Base-by-base conservation (phyloP, 805 yeast genomes). In the Candida khao-thaluensis region DNA sequence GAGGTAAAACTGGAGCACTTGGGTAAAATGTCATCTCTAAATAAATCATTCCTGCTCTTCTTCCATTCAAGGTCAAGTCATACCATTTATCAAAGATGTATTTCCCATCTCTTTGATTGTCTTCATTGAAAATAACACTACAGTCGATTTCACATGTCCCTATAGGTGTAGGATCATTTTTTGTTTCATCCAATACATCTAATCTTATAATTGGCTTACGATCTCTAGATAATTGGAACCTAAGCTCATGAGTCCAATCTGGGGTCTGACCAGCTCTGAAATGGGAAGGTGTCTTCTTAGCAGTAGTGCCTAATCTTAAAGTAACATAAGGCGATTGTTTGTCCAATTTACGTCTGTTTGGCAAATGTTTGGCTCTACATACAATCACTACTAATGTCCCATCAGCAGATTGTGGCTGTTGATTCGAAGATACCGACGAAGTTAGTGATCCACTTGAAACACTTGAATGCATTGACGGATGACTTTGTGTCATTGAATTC, bases 241-340 rank as follows among this genome's bases (percentile, higher is more conserved):
- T 66, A 41, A 84, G 69, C 47, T 85, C 88, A 44, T 80, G 80
- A 43, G 86, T 81, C 87, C 97, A 93, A 15, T 71, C 76, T 1
- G 99, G 99, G 4, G 86, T 84, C 57, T 93, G 99, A 2, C 99
- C 99, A 1, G 96, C 99, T 49, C 98, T 67, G 37, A 77, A 74
- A 43, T 85, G 80, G 0, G 87, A 74, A 24, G 79, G 81, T 1
- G 97, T 87, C 53, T 83, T 79, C 47, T 85, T 81, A 7, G 95
- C 91, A 51, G 77, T 76, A 43, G 86, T 87, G 20, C 90, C 91
- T 4, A 93, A 71, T 41, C 98, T 69, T 9, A 86, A 71, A 5
- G 91, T 79, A 44, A 89, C 84, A 62, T 87, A 90, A 2, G 98
- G 99, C 48, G 86, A 84, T 62, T 93, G 99, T 54, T 93, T 93